phyloP scores from a whole-genome alignment of 2,329 filamentous ascomycete species.

The Pseudomassariella vexata region DNA sequence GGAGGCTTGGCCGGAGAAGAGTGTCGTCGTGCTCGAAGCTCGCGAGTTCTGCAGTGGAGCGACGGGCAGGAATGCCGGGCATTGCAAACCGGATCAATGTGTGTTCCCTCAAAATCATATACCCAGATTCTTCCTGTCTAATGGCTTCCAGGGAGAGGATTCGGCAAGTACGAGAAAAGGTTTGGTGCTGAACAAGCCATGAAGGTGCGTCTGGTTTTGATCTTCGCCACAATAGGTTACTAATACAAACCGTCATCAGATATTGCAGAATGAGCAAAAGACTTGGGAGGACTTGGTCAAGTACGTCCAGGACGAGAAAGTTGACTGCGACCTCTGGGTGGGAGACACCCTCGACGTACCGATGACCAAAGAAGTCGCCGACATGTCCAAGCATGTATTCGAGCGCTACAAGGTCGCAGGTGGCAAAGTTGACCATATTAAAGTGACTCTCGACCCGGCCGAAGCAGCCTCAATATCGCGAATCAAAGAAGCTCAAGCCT shows the following conservation, averaged over 20 bases:
- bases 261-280: conserved; percentile 10
- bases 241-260: conserved; percentile 1
- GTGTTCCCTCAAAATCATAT: too few relatives aligned
- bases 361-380: conserved; percentile 9
- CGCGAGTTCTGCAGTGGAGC: conserved; percentile 12
- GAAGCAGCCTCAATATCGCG: conserved; percentile 9
- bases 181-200: conserved; percentile 4
- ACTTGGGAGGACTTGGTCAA: conserved; percentile 10
- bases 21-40: conserved; percentile 11
- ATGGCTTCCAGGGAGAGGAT: too few relatives aligned
- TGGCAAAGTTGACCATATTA: conserved; percentile 11
- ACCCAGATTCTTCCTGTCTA: too few relatives aligned
- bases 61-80: conserved; percentile 9
- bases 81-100: conserved; percentile 10
- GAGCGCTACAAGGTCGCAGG: conserved; percentile 8
- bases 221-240: background rate
- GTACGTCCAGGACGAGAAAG: conserved; percentile 10
- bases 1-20: conserved; percentile 10
- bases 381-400: conserved; percentile 2
- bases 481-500: conserved; percentile 9
- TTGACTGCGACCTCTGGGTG: conserved; percentile 14
- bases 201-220: conserved; percentile 4
- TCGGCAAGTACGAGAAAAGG: conserved; percentile 4
- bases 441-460: conserved; percentile 10
- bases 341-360: conserved; percentile 14